Conservation (phyloP, 495 filamentous ascomycete species). For the Talaromyces stipitatus region DNA sequence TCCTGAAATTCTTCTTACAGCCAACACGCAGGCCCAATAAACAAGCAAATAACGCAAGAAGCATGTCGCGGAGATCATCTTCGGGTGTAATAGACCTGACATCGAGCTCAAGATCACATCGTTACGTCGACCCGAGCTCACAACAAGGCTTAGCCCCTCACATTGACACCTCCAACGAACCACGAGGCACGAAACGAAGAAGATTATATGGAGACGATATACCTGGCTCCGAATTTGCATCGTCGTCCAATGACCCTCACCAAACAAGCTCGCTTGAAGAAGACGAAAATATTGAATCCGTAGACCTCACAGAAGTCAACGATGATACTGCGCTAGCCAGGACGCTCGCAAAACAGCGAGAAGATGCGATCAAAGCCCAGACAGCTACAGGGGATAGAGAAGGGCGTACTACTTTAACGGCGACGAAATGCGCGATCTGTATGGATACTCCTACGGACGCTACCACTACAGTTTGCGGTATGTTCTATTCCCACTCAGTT, state of each 20-base stretch:
- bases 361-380: slow-evolving; percentile 39
- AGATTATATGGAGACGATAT: slow-evolving; percentile 18
- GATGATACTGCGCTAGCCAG: slow-evolving; percentile 37
- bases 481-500: slow-evolving; percentile 21
- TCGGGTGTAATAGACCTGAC: slow-evolving; percentile 2
- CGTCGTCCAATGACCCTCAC: background rate
- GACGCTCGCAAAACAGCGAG: slow-evolving; percentile 40
- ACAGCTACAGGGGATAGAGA: slow-evolving; percentile 36
- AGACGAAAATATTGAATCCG: slow-evolving; percentile 35
- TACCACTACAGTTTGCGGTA: slow-evolving; percentile 80
- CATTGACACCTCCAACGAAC: slow-evolving; percentile 8
- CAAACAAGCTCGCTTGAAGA: slow-evolving; percentile 15
- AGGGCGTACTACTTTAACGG: slow-evolving; percentile 41
- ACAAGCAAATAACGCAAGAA: background rate
- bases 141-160: background rate
- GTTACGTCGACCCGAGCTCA: background rate
- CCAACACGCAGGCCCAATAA: no score
- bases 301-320: slow-evolving; percentile 57
- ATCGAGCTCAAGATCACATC: background rate
- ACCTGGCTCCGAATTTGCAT: background rate
- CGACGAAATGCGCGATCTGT: slow-evolving; percentile 73
- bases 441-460: slow-evolving; percentile 68
- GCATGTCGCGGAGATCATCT: background rate
- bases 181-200: slow-evolving; percentile 20
- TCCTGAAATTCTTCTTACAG: background rate